A percentile compares a stretch with the other conserved stretches of the same genome.
These are phyloP conservation scores for Yarrowia galli DNA, from an alignment of 1,139 yeast species.

Conservation along the genomic window DNA sequence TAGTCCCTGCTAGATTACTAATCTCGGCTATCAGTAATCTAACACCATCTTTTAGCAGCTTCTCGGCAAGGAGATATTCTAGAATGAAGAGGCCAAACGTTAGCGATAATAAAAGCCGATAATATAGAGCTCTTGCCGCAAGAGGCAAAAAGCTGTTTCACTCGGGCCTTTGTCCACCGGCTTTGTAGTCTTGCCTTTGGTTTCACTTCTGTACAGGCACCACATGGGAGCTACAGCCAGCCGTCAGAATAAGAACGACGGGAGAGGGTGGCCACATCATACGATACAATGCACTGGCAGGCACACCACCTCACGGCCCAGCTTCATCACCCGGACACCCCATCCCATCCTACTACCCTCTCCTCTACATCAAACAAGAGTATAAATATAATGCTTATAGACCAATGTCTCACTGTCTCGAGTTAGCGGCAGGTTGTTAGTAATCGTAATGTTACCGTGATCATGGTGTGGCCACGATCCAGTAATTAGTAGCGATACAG, in stretches of 20 bases:
- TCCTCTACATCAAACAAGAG: background rate
- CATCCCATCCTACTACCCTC: no score
- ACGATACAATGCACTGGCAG: no score
- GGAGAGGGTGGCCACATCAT: no score
- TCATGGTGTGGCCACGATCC: no score
- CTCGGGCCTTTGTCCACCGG: background rate
- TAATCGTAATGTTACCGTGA: no score
- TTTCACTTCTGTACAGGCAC: slow-evolving; percentile 10
- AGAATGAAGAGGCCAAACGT: background rate
- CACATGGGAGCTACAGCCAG: background rate
- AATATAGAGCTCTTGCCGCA: background rate
- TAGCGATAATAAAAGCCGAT: background rate
- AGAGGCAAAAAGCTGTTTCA: background rate
- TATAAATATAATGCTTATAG: slow-evolving; percentile 12
- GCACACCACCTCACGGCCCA: no score
- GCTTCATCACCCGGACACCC: no score
- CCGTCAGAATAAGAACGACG: no score
- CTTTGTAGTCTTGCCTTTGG: background rate
- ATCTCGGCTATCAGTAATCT: no score
- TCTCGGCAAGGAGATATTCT: background rate
- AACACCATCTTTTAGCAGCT: no score
- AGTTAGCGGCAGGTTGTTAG: background rate
- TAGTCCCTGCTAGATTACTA: no score
- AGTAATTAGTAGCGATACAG: no score
- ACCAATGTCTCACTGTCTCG: background rate